A percentile compares a stretch with the other conserved stretches of the same genome.
phyloP scores from a whole-genome alignment of 169 alveolate genomes.

The Plasmodium coatneyi region DNA sequence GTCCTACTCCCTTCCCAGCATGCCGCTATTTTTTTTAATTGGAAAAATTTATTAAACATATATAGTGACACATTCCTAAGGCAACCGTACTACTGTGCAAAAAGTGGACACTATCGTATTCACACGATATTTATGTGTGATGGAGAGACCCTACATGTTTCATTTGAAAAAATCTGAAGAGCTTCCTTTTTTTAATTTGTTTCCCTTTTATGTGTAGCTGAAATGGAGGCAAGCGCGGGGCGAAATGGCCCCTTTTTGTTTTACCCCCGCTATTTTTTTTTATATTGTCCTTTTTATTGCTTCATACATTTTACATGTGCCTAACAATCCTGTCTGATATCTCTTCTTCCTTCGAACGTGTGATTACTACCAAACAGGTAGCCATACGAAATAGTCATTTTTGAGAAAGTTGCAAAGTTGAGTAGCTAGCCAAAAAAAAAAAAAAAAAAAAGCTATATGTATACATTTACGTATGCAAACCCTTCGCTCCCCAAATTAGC shows the following conservation, averaged over 20 bases:
- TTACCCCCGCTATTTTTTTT: neutral
- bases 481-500: slow-evolving; percentile 15
- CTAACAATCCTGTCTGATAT: neutral
- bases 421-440: neutral
- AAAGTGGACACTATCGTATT: neutral
- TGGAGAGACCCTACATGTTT: neutral
- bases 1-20: neutral
- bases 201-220: neutral
- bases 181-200: neutral
- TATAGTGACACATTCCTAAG: neutral
- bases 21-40: neutral
- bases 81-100: neutral
- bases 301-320: neutral
- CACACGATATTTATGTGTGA: neutral
- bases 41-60: neutral
- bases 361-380: neutral
- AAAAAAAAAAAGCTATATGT: slow-evolving; percentile 7
- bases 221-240: neutral
- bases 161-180: neutral
- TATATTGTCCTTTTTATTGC: neutral
- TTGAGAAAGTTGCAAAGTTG: neutral
- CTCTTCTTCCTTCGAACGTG: neutral
- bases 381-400: neutral
- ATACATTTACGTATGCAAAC: neutral
- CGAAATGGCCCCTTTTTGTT: neutral